Evolutionary conservation across 2,329 filamentous ascomycete genomes (phyloP).

Genomic region (Trichoderma atroviride): DNA sequence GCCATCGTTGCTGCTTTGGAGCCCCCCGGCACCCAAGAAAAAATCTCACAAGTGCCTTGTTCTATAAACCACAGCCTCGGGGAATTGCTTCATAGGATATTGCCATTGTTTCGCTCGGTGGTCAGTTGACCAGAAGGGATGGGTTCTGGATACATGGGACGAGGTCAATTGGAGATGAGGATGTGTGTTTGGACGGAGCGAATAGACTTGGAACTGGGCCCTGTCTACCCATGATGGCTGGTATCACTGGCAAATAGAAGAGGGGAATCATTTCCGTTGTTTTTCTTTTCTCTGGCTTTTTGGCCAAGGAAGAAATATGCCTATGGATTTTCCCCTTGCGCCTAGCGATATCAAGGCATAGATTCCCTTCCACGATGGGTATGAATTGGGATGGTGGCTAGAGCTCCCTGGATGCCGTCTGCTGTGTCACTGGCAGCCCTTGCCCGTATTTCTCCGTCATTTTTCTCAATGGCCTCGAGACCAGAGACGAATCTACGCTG

Average conservation of each 20-base stretch:
- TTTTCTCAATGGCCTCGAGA: constrained; percentile 29
- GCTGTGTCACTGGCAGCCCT: constrained; percentile 7
- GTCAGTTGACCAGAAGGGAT: constrained; percentile 23
- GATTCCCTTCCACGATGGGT: constrained; percentile 6
- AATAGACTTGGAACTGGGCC: constrained; percentile 14
- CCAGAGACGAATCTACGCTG: constrained; percentile 30
- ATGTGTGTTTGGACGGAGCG: constrained; percentile 16
- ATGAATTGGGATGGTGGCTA: constrained; percentile 7
- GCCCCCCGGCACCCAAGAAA: constrained; percentile 83
- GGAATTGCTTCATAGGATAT: constrained; percentile 25
- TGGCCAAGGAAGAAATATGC: not conserved
- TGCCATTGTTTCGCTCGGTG: constrained; percentile 24
- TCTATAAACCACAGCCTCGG: constrained; percentile 51
- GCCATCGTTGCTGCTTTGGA: constrained; percentile 95
- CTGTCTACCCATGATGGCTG: constrained; percentile 20
- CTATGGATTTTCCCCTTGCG: not conserved
- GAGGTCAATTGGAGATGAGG: constrained; percentile 21
- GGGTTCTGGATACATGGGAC: constrained; percentile 26
- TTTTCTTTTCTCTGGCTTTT: constrained; percentile 7
- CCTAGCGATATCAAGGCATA: constrained; percentile 3
- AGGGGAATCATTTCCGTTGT: not conserved
- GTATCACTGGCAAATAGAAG: constrained; percentile 1
- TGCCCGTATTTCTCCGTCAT: constrained; percentile 14
- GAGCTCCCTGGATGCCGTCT: constrained; percentile 12
- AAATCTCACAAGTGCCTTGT: constrained; percentile 70